Conservation (phyloP, 768 basidiomycete species). For the Clathrus columnatus region DNA sequence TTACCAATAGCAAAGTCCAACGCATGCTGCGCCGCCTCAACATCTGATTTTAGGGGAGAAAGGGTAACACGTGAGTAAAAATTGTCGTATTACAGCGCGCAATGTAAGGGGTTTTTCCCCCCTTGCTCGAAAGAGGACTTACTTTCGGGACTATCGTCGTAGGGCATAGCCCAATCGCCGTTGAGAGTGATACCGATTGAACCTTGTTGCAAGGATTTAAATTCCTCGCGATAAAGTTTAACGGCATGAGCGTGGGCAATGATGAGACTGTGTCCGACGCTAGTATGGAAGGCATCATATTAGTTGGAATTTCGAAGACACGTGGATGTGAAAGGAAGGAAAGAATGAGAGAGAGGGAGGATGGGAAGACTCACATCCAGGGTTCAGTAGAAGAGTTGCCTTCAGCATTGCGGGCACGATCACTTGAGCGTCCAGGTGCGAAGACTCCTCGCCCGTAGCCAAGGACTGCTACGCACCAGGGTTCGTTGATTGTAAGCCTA, state of each 20-base stretch:
- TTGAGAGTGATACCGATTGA: constrained; percentile 75
- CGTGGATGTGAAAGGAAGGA: not conserved
- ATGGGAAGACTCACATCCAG: constrained; percentile 47
- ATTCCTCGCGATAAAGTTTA: constrained; percentile 58
- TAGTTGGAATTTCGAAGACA: no score
- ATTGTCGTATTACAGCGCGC: not conserved
- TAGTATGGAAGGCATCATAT: no score
- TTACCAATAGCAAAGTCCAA: constrained; percentile 62
- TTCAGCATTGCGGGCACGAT: constrained; percentile 48
- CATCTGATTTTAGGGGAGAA: constrained; percentile 32
- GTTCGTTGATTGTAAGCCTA: constrained; percentile 71
- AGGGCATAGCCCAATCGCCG: constrained; percentile 69
- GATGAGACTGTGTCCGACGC: constrained; percentile 60
- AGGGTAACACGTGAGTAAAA: not conserved
- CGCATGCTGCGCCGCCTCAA: constrained; percentile 62
- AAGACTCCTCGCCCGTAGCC: constrained; percentile 68
- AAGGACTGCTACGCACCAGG: constrained; percentile 60
- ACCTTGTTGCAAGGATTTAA: constrained; percentile 53
- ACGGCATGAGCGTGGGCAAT: constrained; percentile 61
- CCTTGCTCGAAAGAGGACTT: constrained; percentile 19
- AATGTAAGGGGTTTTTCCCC: not conserved
- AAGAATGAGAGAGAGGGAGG: constrained; percentile 16
- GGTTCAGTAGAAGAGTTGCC: constrained; percentile 60
- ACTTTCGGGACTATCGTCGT: constrained; percentile 62
- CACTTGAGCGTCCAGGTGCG: constrained; percentile 61